Base-by-base conservation (phyloP, 192 early-diverging fungal genomes). In the Entophlyctis luteolus region DNA sequence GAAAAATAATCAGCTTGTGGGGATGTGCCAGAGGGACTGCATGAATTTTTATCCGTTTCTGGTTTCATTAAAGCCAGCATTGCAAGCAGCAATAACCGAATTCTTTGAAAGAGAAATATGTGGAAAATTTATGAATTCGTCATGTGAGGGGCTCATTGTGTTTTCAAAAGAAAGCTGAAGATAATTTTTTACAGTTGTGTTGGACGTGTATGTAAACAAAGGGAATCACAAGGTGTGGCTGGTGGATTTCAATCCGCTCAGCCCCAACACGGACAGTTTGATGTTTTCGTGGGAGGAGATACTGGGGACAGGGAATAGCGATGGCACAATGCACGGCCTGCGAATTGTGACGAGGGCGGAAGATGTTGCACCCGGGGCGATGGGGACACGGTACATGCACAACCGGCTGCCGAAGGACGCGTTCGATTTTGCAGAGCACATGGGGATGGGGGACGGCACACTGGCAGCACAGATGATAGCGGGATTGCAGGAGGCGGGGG, bases 161-260 rank as follows among this genome's bases (percentile, higher is more conserved):
- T 16, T 10, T 23, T 29, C 16, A 68, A 39, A 2, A 29, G 45
- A 31, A 60, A 12, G 14, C 56, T 35, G 16, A 22, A 37, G 8
- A 28, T 34, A 14, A 14, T 14, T 14, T n/a, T 42, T n/a, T 49
- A 36, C 66, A 91, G 91, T 88, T 72, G 90, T 90, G 22, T 92
- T 97, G 72, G 97, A 99, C 70, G 90, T 91, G 2, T 98, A 96
- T 65, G 72, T 96, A 23, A 85, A 79, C 27, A 74, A 79, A 55
- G 78, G 82, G 20, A 72, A 78, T 22, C 72, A 81, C 22, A 78
- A 79, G 23, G 86, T 88, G 1, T 93, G 82, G 59, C 71, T 99
- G 2, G 76, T 99, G 5, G 95, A 98, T 75, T 91, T 99, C 74
- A 96, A 99, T 77, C 92, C 92, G 0, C 94, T 91, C 75, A 76